Evolutionary conservation across 768 basidiomycete genomes (phyloP), one percentile per base, ranked within the genome.

Genomic region (Favolaschia claudopus): DNA sequence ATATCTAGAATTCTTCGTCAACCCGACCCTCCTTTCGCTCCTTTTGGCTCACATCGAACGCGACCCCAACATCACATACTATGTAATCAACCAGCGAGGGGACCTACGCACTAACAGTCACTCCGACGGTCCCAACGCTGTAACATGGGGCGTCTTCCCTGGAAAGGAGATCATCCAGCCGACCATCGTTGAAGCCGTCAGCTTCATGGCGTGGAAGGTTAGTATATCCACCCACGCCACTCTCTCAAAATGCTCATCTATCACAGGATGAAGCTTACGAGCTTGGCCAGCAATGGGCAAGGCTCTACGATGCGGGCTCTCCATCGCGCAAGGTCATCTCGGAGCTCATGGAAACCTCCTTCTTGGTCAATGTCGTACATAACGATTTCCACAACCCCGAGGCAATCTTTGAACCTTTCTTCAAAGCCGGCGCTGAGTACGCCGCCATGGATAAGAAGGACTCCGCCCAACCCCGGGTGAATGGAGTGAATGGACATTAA

Each of bases 171-270:
- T 97, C 66, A 78, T 96, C 43, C 95, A 96, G 71, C 96, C 96
- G 20, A 98, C 96, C 19, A 94, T 97, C 60, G 96, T 98, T 20
- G 96, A 98, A 73, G 93, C 95, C 4, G 91, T 96, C 67, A 96
- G 94, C 70, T 97, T 97, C 82, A 96, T 96, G 92, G 95, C 95
- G 15, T 97, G 95, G 95, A 96, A 96, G 86, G 92, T 89, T 48
- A 37, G 81, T 72, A 20, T 47, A 45, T 25, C 36, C 28, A 20
- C 27, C 50, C 54, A 28, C 37, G 36, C 17, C 37, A 32, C 46
- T 43, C 5, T 20, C 36, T 54, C 45, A 60, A n/a, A n/a, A n/a
- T 47, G 44, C 50, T 67, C 33, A 47, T 42, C 51, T 20, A 33
- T 33, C n/a, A 13, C 60, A 93, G 91, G 96, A 98, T 67, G 96